phyloP scores from a whole-genome alignment of 768 basidiomycete genomes.

The Termitomyces titanicus region DNA sequence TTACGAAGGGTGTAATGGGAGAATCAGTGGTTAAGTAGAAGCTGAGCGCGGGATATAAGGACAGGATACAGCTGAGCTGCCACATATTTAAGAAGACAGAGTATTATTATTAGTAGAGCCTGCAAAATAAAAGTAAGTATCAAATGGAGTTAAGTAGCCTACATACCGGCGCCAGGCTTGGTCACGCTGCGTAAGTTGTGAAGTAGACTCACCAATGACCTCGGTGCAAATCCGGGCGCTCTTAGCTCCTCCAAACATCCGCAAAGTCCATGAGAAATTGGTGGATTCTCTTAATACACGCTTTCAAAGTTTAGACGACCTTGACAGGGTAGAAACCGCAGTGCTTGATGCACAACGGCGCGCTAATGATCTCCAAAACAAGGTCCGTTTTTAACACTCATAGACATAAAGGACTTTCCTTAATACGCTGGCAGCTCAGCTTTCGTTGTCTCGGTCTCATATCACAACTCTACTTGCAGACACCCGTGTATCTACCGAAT shows the following conservation, averaged over 20 bases:
- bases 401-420: constrained; percentile 20
- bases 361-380: constrained; percentile 37
- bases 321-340: constrained; percentile 41
- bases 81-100: not conserved
- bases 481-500: constrained; percentile 43
- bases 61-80: not conserved
- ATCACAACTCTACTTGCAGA: constrained; percentile 44
- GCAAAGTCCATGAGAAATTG: constrained; percentile 32
- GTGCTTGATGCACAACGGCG: constrained; percentile 39
- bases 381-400: constrained; percentile 35
- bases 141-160: too few relatives aligned
- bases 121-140: too few relatives aligned
- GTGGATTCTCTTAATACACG: constrained; percentile 38
- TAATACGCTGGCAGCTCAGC: constrained; percentile 51
- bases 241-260: constrained; percentile 43
- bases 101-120: too few relatives aligned
- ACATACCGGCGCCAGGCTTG: too few relatives aligned
- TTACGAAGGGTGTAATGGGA: too few relatives aligned
- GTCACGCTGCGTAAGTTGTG: too few relatives aligned
- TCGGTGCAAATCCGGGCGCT: constrained; percentile 40
- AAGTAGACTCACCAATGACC: constrained; percentile 16
- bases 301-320: constrained; percentile 46
- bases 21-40: not conserved
- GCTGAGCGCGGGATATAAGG: not conserved
- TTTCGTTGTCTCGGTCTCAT: constrained; percentile 46